Conservation (phyloP, 176 grass and related monocot genomes). For the Thinopyrum elongatum region DNA sequence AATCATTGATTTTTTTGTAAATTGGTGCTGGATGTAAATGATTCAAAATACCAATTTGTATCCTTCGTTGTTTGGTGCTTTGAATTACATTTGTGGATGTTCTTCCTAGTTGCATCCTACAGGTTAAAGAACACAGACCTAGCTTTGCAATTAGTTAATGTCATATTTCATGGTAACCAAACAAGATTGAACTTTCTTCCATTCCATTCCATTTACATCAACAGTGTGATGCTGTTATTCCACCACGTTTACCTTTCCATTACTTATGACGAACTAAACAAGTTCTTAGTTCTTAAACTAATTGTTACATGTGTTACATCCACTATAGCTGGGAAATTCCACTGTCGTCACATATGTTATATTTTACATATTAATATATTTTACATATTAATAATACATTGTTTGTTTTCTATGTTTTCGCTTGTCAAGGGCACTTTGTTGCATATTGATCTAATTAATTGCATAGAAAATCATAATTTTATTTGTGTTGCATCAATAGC, state of each 20-base stretch:
- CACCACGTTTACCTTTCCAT: too few species aligned
- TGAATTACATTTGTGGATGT: background rate
- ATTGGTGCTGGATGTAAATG: background rate
- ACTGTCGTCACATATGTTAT: constrained; percentile 17
- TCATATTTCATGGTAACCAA: background rate
- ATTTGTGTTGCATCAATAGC: constrained; percentile 10
- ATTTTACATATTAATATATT: constrained; percentile 2
- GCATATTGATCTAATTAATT: background rate
- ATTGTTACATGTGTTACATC: constrained; percentile 15
- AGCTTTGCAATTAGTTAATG: background rate
- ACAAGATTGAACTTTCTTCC: too few species aligned
- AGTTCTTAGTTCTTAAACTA: background rate
- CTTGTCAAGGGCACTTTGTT: background rate
- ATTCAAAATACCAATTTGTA: background rate
- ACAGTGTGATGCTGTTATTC: too few species aligned
- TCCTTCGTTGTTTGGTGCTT: background rate
- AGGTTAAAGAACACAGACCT: background rate
- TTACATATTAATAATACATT: background rate
- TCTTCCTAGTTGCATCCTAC: background rate
- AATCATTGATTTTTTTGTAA: background rate
- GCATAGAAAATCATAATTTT: background rate
- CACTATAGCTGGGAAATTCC: background rate
- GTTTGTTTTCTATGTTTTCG: background rate
- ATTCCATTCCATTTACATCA: too few species aligned
- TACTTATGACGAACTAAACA: background rate